phyloP scores from a whole-genome alignment of 2,329 filamentous ascomycete genomes.

The Ceratocystis cacaofunesta region DNA sequence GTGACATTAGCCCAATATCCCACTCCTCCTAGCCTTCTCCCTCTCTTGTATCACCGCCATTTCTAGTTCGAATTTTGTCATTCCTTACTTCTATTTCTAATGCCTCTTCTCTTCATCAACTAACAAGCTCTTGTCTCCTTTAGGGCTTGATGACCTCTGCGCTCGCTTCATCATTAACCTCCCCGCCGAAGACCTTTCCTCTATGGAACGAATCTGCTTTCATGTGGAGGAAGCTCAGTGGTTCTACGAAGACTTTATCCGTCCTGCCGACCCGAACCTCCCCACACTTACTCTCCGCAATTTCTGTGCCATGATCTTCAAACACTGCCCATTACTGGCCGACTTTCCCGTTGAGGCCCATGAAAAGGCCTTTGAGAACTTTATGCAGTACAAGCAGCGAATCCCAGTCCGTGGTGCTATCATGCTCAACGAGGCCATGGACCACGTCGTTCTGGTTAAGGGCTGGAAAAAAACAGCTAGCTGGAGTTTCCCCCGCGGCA shows the following conservation, averaged over 20 bases:
- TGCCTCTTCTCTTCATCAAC: not conserved
- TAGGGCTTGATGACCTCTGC: slow-evolving; percentile 88
- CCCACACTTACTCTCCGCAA: slow-evolving; percentile 72
- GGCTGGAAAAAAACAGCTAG: slow-evolving; percentile 95
- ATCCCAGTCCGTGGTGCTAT: slow-evolving; percentile 92
- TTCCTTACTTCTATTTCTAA: not conserved
- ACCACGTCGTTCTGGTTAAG: slow-evolving; percentile 81
- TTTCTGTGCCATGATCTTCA: slow-evolving; percentile 83
- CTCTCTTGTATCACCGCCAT: not conserved
- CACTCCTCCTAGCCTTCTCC: not conserved
- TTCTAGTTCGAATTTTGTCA: not conserved
- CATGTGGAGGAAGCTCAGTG: slow-evolving; percentile 99
- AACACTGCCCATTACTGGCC: slow-evolving; percentile 80
- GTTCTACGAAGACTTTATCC: slow-evolving; percentile 99
- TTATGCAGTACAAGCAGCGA: slow-evolving; percentile 84
- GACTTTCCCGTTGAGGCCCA: slow-evolving; percentile 65
- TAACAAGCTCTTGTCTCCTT: not conserved
- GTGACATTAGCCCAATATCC: not conserved
- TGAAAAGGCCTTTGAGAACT: slow-evolving; percentile 74
- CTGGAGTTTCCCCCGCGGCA: slow-evolving; percentile 93
- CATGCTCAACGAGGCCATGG: slow-evolving; percentile 85
- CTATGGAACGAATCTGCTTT: slow-evolving; percentile 89
- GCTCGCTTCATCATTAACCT: slow-evolving; percentile 98
- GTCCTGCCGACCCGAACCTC: slow-evolving; percentile 68
- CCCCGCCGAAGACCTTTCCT: slow-evolving; percentile 75